Evolutionary conservation across 2,329 filamentous ascomycete species (phyloP).

Genomic region (Beauveria caledonica): DNA sequence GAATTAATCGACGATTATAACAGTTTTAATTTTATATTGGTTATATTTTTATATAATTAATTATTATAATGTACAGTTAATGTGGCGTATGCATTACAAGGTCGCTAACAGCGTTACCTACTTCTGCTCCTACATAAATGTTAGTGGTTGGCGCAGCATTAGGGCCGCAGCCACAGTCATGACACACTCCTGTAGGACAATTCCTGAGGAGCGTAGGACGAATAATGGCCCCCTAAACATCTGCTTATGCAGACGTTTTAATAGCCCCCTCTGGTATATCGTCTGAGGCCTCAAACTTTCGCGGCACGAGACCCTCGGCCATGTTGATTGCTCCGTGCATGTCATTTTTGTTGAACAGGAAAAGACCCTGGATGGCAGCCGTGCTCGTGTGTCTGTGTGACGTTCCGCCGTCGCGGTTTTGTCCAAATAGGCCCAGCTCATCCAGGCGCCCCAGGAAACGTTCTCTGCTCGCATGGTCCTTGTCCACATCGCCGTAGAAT

Average conservation of each 20-base stretch:
- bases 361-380: conserved; percentile 86
- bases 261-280: conserved; percentile 29
- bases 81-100: no score
- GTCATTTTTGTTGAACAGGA: conserved; percentile 89
- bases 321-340: conserved; percentile 78
- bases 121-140: no score
- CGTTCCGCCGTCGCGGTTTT: conserved; percentile 38
- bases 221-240: no score
- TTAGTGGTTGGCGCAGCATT: no score
- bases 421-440: conserved; percentile 61
- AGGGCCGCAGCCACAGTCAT: no score
- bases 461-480: conserved; percentile 50
- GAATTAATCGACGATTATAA: no score
- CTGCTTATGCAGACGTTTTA: conserved; percentile 20
- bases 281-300: conserved; percentile 44
- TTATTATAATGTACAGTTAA: no score
- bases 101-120: no score
- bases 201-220: no score
- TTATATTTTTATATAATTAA: no score
- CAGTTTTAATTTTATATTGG: no score
- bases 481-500: conserved; percentile 82
- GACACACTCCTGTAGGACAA: no score
- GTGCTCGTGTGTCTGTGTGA: conserved; percentile 61
- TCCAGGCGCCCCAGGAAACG: conserved; percentile 65
- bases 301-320: conserved; percentile 59